These are phyloP conservation scores for Coemansia sp. DNA, from an alignment of 192 early-diverging fungal species.

Conservation along the genomic window DNA sequence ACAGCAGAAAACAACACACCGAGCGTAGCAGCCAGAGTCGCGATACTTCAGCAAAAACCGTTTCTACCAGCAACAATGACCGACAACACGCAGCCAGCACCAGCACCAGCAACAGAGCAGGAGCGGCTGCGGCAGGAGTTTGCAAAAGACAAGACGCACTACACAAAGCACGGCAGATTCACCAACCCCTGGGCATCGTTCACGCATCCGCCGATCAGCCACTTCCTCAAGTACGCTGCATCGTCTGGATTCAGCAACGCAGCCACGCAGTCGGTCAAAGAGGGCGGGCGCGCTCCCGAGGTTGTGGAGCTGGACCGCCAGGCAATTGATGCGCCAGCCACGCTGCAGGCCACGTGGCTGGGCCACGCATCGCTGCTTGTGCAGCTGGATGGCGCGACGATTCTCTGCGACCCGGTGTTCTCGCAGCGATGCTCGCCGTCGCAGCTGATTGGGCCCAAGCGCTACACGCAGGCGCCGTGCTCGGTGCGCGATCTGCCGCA, in stretches of 20 bases:
- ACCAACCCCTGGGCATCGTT: conserved; percentile 66
- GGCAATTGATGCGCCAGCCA: conserved; percentile 12
- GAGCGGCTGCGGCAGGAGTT: conserved; percentile 19
- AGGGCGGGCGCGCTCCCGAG: conserved; percentile 23
- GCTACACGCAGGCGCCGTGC: conserved; percentile 66
- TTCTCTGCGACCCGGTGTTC: conserved; percentile 78
- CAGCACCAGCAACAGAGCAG: background rate
- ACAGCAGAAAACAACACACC: background rate
- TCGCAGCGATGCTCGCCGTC: conserved; percentile 73
- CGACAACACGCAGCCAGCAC: background rate
- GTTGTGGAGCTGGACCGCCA: conserved; percentile 32
- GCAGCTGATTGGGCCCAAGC: conserved; percentile 67
- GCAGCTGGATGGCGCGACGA: conserved; percentile 64
- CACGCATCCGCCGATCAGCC: background rate
- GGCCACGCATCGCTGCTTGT: conserved; percentile 68
- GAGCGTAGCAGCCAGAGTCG: background rate
- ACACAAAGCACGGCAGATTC: conserved; percentile 58
- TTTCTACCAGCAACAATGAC: background rate
- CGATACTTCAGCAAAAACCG: background rate
- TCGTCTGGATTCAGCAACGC: conserved; percentile 11
- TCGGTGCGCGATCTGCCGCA: conserved; percentile 64
- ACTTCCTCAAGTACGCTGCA: conserved; percentile 19
- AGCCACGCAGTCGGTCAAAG: conserved; percentile 19
- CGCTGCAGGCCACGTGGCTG: conserved; percentile 59
- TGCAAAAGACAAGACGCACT: conserved; percentile 40